A percentile compares a stretch with the other conserved stretches of the same genome.
phyloP scores from a whole-genome alignment of 2,329 filamentous ascomycete genomes.

The Capronia coronata region DNA sequence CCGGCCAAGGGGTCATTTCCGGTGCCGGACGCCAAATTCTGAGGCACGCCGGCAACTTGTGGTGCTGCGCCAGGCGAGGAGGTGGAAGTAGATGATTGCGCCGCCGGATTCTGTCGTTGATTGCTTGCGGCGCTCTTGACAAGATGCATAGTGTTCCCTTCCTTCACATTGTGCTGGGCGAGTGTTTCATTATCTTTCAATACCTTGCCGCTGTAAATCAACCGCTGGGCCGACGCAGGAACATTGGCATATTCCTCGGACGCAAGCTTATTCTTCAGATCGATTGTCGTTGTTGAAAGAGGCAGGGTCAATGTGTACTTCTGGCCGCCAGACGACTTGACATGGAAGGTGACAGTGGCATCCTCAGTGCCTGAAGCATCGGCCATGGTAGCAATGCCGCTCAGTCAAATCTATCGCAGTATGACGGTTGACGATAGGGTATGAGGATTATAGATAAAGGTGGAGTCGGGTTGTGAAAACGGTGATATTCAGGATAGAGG shows the following conservation, averaged over 20 bases:
- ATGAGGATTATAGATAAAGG: no score
- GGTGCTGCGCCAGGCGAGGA: slow-evolving; percentile 23
- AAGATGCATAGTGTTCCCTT: slow-evolving; percentile 90
- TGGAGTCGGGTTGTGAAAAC: no score
- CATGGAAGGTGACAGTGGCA: slow-evolving; percentile 76
- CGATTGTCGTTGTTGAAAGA: slow-evolving; percentile 67
- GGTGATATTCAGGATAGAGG: neutral
- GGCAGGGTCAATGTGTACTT: slow-evolving; percentile 77
- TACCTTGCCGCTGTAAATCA: slow-evolving; percentile 96
- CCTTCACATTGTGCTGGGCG: slow-evolving; percentile 85
- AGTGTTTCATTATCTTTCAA: slow-evolving; percentile 91
- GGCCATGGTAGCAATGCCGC: slow-evolving; percentile 17
- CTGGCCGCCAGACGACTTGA: slow-evolving; percentile 91
- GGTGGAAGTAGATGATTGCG: slow-evolving; percentile 41
- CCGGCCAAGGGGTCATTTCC: slow-evolving; percentile 86
- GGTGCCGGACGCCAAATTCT: slow-evolving; percentile 44
- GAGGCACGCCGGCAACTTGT: slow-evolving; percentile 37
- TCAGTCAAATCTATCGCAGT: neutral
- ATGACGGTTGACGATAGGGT: neutral
- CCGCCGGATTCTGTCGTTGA: slow-evolving; percentile 51
- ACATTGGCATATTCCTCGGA: slow-evolving; percentile 77
- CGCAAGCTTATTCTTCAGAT: slow-evolving; percentile 85
- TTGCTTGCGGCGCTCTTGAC: slow-evolving; percentile 96
- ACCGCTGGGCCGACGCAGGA: slow-evolving; percentile 76
- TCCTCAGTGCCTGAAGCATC: slow-evolving; percentile 25